These are phyloP conservation scores for Fusarium sp. DNA, from an alignment of 2,329 filamentous ascomycete genomes.

Conservation along the genomic window DNA sequence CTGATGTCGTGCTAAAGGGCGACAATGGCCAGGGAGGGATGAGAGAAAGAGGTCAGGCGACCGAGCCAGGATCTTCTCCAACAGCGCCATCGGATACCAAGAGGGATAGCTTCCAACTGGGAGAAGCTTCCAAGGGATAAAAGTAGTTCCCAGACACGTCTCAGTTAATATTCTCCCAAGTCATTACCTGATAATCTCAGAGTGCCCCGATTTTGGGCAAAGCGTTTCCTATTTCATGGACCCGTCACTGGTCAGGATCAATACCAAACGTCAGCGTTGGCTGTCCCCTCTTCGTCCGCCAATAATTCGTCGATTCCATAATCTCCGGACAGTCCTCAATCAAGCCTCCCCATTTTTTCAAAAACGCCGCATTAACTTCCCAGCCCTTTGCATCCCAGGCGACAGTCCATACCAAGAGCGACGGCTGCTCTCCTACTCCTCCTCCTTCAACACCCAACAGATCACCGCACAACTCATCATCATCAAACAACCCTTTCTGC, in stretches of 20 bases:
- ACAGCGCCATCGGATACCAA: background rate
- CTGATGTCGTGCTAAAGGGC: background rate
- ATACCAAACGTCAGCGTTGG: background rate
- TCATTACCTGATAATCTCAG: fast-evolving
- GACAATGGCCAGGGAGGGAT: fast-evolving
- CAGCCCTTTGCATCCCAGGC: background rate
- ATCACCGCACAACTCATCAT: background rate
- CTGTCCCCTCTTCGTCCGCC: background rate
- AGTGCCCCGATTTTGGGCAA: fast-evolving
- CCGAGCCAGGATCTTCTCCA: too few relatives aligned
- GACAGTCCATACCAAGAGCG: background rate
- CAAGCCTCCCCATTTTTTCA: background rate
- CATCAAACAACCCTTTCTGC: background rate
- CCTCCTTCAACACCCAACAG: background rate
- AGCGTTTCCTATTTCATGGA: too few relatives aligned
- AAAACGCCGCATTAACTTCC: background rate
- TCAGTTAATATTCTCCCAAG: background rate
- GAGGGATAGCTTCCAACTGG: fast-evolving
- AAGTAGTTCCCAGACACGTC: fast-evolving
- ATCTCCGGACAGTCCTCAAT: background rate
- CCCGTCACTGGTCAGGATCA: background rate
- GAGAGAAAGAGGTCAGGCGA: background rate
- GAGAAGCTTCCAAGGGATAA: fast-evolving
- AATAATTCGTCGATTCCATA: background rate
- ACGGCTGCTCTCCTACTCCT: background rate